Evolutionary conservation across 2,329 filamentous ascomycete genomes (phyloP).

Genomic region (Sporothrix brasiliensis): DNA sequence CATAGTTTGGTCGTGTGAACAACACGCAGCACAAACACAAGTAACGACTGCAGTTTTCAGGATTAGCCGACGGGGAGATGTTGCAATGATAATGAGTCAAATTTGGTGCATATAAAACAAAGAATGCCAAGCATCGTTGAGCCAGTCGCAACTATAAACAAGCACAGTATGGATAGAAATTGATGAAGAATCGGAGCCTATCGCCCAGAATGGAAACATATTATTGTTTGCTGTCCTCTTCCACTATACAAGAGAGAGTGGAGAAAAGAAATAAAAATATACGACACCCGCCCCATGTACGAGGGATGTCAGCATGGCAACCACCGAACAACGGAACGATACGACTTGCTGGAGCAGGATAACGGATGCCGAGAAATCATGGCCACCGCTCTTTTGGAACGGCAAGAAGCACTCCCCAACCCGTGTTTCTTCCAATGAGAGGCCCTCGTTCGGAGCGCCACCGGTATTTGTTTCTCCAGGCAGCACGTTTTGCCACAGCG

Average conservation of each 20-base stretch:
- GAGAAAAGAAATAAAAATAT: not conserved
- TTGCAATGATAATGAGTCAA: too few relatives aligned
- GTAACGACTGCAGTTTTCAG: too few relatives aligned
- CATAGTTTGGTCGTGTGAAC: too few relatives aligned
- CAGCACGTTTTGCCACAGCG: slow-evolving; percentile 6
- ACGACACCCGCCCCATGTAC: not conserved
- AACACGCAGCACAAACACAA: too few relatives aligned
- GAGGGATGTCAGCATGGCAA: too few relatives aligned
- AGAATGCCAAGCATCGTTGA: too few relatives aligned
- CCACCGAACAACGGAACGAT: not conserved
- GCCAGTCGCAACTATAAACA: too few relatives aligned
- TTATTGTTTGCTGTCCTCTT: too few relatives aligned
- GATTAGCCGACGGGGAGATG: too few relatives aligned
- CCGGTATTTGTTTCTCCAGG: not conserved
- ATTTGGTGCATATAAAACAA: too few relatives aligned
- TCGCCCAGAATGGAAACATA: not conserved
- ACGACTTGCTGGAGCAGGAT: slow-evolving; percentile 3
- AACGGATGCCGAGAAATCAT: not conserved
- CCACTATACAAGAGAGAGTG: not conserved
- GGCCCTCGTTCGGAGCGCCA: not conserved
- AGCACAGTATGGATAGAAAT: too few relatives aligned
- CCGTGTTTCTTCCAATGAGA: not conserved
- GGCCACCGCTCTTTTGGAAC: slow-evolving; percentile 10
- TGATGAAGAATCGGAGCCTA: too few relatives aligned
- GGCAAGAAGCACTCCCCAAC: not conserved